Evolutionary conservation across 805 yeast genomes (phyloP).

Genomic region (Nakazawaea pomicola): DNA sequence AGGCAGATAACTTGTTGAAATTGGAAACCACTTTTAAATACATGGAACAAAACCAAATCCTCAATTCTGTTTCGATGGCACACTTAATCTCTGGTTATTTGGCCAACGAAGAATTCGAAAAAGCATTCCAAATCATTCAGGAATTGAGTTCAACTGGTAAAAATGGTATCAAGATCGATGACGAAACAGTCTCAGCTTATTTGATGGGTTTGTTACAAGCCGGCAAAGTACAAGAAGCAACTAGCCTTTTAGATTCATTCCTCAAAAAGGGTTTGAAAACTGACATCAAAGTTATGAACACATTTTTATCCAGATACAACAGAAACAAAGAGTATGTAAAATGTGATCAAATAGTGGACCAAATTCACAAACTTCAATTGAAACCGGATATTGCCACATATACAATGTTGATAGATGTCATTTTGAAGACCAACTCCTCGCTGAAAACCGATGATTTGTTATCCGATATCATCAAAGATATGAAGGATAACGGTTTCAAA

Average conservation of each 20-base stretch:
- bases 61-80: constrained; percentile 45
- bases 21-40: constrained; percentile 32
- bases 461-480: constrained; percentile 31
- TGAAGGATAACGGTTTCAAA: constrained; percentile 32
- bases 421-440: constrained; percentile 45
- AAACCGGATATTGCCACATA: constrained; percentile 60
- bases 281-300: constrained; percentile 45
- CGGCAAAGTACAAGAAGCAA: constrained; percentile 38
- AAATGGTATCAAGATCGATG: constrained; percentile 30
- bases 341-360: constrained; percentile 30
- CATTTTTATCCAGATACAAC: constrained; percentile 39
- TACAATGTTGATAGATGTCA: constrained; percentile 51
- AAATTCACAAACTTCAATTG: constrained; percentile 26
- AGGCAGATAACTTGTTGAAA: constrained; percentile 22
- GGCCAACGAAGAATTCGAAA: constrained; percentile 32
- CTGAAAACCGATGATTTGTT: constrained; percentile 24
- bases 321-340: constrained; percentile 33
- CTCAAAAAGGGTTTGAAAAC: constrained; percentile 34
- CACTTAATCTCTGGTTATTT: constrained; percentile 44
- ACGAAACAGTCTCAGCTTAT: constrained; percentile 38
- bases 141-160: constrained; percentile 24
- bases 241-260: constrained; percentile 21
- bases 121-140: constrained; percentile 34
- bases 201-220: constrained; percentile 33
- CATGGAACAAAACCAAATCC: constrained; percentile 25